Evolutionary conservation across 495 filamentous ascomycete species (phyloP), one percentile per base, ranked within the genome.

Genomic region (Jackrogersella multiformis): DNA sequence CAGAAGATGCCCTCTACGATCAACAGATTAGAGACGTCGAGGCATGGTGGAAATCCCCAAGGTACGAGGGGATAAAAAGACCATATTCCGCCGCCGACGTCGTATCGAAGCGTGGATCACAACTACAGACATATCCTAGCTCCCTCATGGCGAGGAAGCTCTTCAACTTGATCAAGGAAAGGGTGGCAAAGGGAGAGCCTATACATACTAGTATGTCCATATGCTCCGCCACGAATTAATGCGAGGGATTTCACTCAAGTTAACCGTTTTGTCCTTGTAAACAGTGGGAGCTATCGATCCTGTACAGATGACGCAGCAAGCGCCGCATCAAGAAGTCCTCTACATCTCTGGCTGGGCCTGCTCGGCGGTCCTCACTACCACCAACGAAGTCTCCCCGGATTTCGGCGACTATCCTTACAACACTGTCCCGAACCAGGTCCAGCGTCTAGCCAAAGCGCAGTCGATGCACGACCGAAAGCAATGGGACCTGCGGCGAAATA

Each of bases 401-500:
- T 96, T 99, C 74, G 95, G 95, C 62, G 95, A 99, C 74, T 99
- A 99, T 77, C 95, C 95, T 1, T 99, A 99, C 78, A 97, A 97
- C 74, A 99, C 95, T 0, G 95, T 99, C 4, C 95, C 95, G 13
- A 99, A 98, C 78, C 95, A 99, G 77, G 95, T 99, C 8, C 92
- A 99, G 79, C 85, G 95, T 60, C 77, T 99, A 58, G 92, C 94
- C 80, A 98, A 98, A 79, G 96, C 95, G 4, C 95, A 99, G 76
- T 91, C 92, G 55, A 86, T 98, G 81, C 95, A 99, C 74, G 95
- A 99, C 77, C 89, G 96, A 34, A 96, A 95, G 79, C 92, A 97
- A 68, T 97, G 90, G 89, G 92, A 96, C 81, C 79, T 86, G 21
- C 81, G 95, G 35, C 85, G 92, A 46, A 90, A 90, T 73, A 76